A percentile compares a stretch with the other conserved stretches of the same genome.
phyloP scores from a whole-genome alignment of 2,329 filamentous ascomycete genomes.

The Ambrosiella xylebori region DNA sequence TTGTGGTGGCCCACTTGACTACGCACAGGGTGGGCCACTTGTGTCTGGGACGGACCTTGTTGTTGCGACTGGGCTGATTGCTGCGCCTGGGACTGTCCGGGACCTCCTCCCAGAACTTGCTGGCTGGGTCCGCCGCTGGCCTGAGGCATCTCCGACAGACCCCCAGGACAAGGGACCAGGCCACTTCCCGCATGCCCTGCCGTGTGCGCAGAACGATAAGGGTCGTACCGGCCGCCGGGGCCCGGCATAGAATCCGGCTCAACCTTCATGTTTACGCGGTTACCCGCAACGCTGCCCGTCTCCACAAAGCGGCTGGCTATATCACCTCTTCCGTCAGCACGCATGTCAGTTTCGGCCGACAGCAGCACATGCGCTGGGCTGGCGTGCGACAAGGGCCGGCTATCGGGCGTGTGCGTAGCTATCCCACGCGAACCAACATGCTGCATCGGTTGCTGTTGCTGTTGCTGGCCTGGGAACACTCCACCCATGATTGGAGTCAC shows the following conservation, averaged over 20 bases:
- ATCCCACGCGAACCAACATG: no score
- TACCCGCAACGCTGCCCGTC: slow-evolving; percentile 2
- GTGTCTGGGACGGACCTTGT: neutral
- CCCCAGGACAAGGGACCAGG: neutral
- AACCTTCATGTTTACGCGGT: slow-evolving; percentile 9
- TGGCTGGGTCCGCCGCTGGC: neutral
- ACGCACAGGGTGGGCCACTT: neutral
- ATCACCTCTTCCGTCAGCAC: neutral
- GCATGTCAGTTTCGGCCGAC: neutral
- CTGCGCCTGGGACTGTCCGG: neutral
- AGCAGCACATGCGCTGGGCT: no score
- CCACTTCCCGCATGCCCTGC: neutral
- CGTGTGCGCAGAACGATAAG: neutral
- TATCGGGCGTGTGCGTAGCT: no score
- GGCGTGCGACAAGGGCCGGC: no score
- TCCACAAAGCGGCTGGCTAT: neutral
- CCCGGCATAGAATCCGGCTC: slow-evolving; percentile 5
- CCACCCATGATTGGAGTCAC: neutral
- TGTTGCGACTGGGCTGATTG: neutral
- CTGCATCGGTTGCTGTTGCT: neutral
- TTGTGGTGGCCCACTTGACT: neutral
- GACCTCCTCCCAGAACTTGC: neutral
- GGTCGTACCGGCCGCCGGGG: neutral
- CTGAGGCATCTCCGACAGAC: neutral
- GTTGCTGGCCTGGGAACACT: neutral